Conservation (phyloP, 106 monocot species). For the Triglochin maritima region DNA sequence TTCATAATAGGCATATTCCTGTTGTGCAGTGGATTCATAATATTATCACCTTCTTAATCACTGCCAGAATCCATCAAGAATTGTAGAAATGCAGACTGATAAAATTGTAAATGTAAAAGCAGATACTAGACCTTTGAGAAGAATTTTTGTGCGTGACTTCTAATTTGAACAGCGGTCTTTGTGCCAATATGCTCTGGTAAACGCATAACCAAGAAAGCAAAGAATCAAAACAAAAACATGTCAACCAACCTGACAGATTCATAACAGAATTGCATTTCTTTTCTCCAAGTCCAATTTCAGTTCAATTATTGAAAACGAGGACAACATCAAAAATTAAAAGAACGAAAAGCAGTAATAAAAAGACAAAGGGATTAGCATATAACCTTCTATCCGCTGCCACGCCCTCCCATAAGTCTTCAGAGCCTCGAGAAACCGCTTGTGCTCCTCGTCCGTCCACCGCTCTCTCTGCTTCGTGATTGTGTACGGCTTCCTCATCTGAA, state of each 20-base stretch:
- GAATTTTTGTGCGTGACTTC: background rate
- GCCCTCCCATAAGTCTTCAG: conserved; percentile 24
- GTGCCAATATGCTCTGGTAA: background rate
- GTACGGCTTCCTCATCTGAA: conserved; percentile 24
- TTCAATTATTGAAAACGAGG: too few species aligned
- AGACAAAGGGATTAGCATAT: too few species aligned
- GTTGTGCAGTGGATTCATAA: too few species aligned
- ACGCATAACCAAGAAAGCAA: background rate
- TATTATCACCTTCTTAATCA: too few species aligned
- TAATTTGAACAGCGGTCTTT: background rate
- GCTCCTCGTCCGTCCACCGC: conserved; percentile 26
- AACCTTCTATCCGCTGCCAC: conserved; percentile 29
- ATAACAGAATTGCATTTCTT: too few species aligned
- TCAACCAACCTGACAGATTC: background rate
- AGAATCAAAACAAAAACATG: background rate
- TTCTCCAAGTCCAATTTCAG: too few species aligned
- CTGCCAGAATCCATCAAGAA: too few species aligned
- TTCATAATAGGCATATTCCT: too few species aligned
- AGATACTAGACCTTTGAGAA: background rate
- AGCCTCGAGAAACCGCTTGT: conserved; percentile 19
- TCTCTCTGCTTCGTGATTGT: conserved; percentile 24
- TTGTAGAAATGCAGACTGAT: too few species aligned
- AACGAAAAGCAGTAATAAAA: too few species aligned
- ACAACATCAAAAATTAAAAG: too few species aligned
- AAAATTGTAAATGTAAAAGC: too few species aligned